These are phyloP conservation scores for Eimeria sp. DNA, from an alignment of 169 alveolate genomes.

Conservation along the genomic window DNA sequence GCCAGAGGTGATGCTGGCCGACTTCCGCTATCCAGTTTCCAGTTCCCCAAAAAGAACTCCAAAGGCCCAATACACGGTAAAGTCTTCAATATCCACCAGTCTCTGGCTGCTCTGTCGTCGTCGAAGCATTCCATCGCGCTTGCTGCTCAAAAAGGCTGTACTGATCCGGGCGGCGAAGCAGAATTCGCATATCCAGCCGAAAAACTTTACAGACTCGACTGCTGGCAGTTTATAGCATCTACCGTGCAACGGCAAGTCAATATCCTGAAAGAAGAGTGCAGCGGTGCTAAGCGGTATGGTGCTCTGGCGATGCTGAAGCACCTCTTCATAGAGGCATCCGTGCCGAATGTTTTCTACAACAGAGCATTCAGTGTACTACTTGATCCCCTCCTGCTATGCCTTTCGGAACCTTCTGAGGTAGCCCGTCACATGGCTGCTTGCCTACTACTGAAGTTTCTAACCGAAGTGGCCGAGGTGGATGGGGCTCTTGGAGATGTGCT, in stretches of 20 bases:
- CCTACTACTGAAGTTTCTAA: slow-evolving; percentile 24
- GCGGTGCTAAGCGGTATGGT: neutral
- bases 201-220: neutral
- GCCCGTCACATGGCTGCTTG: slow-evolving; percentile 44
- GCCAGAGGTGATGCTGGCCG: neutral
- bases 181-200: neutral
- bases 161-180: neutral
- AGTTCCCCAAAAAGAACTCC: neutral
- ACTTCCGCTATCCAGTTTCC: slow-evolving; percentile 33
- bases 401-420: slow-evolving; percentile 57
- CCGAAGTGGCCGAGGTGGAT: slow-evolving; percentile 36
- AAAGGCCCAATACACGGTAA: neutral
- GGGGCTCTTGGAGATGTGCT: slow-evolving; percentile 22
- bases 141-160: neutral
- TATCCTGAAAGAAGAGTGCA: slow-evolving; percentile 44
- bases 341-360: slow-evolving; percentile 40
- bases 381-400: slow-evolving; percentile 54
- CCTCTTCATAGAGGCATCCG: slow-evolving; percentile 12
- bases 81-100: neutral
- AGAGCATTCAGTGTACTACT: slow-evolving; percentile 21
- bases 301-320: slow-evolving; percentile 33
- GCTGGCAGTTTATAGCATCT: slow-evolving; percentile 31
- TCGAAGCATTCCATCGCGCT: neutral
- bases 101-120: neutral
- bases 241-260: slow-evolving; percentile 63